A percentile compares a stretch with the other conserved stretches of the same genome.
Evolutionary conservation across 352 stramenopile species (phyloP).

Genomic region (Phytophthora macrochlamydospora): DNA sequence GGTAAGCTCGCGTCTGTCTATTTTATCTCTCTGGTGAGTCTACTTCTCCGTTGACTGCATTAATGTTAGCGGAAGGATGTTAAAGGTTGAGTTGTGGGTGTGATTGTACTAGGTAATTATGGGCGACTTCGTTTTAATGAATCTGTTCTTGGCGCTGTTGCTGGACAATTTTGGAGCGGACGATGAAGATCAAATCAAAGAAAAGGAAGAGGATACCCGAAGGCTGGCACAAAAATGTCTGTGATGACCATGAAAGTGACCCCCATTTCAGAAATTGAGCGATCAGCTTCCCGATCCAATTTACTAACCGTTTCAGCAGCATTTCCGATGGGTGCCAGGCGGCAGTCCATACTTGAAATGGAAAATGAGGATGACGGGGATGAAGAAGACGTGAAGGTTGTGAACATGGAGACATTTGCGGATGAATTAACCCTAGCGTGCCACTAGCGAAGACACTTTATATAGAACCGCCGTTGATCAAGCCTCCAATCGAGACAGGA

Average conservation of each 20-base stretch:
- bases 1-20: conserved; percentile 73
- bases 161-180: conserved; percentile 90
- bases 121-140: conserved; percentile 93
- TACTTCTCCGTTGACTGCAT: not conserved
- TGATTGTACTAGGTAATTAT: conserved; percentile 69
- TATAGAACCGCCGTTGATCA: not conserved
- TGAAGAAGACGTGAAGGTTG: conserved; percentile 40
- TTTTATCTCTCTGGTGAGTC: conserved; percentile 81
- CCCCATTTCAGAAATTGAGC: conserved; percentile 11
- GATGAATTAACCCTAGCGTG: conserved; percentile 30
- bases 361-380: conserved; percentile 31
- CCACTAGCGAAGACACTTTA: conserved; percentile 31
- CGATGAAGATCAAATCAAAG: conserved; percentile 57
- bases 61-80: not conserved
- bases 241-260: conserved; percentile 64
- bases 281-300: too few relatives aligned
- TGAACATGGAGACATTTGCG: conserved; percentile 38
- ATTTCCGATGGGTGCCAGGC: conserved; percentile 17
- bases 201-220: conserved; percentile 58
- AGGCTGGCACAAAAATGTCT: conserved; percentile 59
- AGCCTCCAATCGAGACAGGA: too few relatives aligned
- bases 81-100: not conserved
- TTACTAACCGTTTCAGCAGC: conserved; percentile 9
- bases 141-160: conserved; percentile 94
- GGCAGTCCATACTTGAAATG: conserved; percentile 32